A percentile compares a stretch with the other conserved stretches of the same genome.
Conservation (phyloP, 768 basidiomycete species). For the Cyclocybe cylindracea region DNA sequence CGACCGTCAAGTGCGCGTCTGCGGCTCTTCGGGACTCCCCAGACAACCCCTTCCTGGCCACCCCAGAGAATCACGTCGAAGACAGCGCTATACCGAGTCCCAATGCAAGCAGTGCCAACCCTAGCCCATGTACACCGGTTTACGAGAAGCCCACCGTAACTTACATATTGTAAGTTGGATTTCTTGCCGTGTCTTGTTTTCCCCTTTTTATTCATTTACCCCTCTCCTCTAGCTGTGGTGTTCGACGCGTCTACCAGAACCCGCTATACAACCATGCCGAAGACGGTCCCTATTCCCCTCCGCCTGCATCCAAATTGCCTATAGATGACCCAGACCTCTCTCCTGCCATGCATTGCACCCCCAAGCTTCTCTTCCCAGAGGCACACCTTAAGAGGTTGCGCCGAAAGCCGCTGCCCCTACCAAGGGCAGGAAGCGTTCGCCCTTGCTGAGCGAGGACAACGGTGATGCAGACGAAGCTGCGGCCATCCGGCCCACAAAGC, state of each 20-base stretch:
- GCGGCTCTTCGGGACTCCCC: conserved; percentile 72
- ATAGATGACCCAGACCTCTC: conserved; percentile 67
- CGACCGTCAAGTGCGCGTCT: conserved; percentile 26
- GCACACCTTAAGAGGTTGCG: conserved; percentile 11
- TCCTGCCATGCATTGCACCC: conserved; percentile 52
- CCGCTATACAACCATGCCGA: conserved; percentile 53
- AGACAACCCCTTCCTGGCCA: conserved; percentile 15
- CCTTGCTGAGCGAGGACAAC: conserved; percentile 12
- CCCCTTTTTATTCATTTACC: too few relatives aligned
- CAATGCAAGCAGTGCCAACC: conserved; percentile 20
- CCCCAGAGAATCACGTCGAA: conserved; percentile 37
- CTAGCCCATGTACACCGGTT: conserved; percentile 41
- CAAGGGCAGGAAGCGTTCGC: conserved; percentile 15
- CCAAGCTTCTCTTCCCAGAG: conserved; percentile 56
- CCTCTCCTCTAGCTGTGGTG: conserved; percentile 56
- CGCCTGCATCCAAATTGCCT: conserved; percentile 54
- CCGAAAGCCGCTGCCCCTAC: too few relatives aligned
- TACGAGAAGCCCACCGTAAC: conserved; percentile 36
- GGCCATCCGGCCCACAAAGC: conserved; percentile 23
- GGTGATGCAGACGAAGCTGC: conserved; percentile 6
- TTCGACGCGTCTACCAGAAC: conserved; percentile 61
- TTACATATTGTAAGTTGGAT: conserved; percentile 67
- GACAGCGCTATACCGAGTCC: conserved; percentile 31
- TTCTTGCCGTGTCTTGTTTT: too few relatives aligned
- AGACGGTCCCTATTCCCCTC: conserved; percentile 42